Percentiles rank a stretch among this genome's conserved stretches.
Conservation (phyloP, 2,329 filamentous ascomycete genomes). For the Alternaria alternata region DNA sequence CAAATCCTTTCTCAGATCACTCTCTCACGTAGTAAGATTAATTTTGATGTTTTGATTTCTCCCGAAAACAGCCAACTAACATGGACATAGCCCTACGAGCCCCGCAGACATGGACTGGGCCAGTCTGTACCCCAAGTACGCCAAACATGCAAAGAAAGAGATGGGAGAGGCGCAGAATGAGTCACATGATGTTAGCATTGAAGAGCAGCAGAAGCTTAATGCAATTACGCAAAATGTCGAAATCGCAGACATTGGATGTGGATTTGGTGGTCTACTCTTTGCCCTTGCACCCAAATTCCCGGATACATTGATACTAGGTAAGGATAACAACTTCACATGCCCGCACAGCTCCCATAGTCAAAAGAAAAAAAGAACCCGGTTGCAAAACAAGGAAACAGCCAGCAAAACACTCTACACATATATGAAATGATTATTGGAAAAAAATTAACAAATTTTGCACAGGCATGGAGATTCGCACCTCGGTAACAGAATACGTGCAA, state of each 20-base stretch:
- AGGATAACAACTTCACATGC: no score
- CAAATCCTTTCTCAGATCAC: conserved; percentile 98
- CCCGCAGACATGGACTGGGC: conserved; percentile 94
- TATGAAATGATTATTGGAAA: no score
- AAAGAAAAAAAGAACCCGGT: no score
- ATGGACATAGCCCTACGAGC: conserved; percentile 69
- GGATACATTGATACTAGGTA: conserved; percentile 82
- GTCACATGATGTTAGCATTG: conserved; percentile 30
- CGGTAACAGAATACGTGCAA: conserved; percentile 90
- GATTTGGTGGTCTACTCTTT: conserved; percentile 90
- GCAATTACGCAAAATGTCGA: conserved; percentile 75
- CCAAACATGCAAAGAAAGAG: conserved; percentile 27
- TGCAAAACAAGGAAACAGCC: no score
- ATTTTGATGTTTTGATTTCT: background rate
- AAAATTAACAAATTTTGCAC: conserved; percentile 42
- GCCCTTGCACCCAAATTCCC: conserved; percentile 84
- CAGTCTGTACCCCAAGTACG: conserved; percentile 78
- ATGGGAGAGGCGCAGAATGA: conserved; percentile 23
- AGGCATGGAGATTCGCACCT: conserved; percentile 92
- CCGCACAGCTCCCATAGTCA: no score
- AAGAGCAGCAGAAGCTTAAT: conserved; percentile 22
- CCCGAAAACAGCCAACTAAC: no score
- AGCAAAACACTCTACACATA: no score
- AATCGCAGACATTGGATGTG: conserved; percentile 95
- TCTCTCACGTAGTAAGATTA: conserved; percentile 76